A percentile compares a stretch with the other conserved stretches of the same genome.
Conservation (phyloP, 768 basidiomycete genomes). For the Psilocybe subaeruginosa region DNA sequence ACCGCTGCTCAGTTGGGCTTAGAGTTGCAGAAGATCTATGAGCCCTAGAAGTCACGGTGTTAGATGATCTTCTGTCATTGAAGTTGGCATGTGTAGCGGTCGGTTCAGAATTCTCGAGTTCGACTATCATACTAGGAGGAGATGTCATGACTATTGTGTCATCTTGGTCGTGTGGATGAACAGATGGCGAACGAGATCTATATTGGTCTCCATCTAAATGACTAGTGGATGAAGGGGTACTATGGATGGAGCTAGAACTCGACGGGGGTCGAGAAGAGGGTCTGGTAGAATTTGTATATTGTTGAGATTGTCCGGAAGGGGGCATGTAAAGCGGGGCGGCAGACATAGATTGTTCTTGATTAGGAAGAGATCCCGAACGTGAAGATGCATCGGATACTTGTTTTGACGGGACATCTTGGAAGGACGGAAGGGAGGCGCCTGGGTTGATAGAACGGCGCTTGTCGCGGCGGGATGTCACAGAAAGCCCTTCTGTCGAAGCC, state of each 20-base stretch:
- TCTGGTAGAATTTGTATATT: constrained; percentile 11
- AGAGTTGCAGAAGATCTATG: constrained; percentile 23
- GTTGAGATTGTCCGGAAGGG: constrained; percentile 12
- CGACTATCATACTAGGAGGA: constrained; percentile 23
- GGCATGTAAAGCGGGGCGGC: constrained; percentile 17
- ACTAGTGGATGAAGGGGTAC: constrained; percentile 25
- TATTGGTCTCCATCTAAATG: constrained; percentile 22
- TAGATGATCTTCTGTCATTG: not conserved
- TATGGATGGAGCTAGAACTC: constrained; percentile 29
- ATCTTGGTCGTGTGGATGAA: constrained; percentile 38
- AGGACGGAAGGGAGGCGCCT: constrained; percentile 38
- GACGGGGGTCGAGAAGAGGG: constrained; percentile 31
- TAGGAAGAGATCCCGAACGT: constrained; percentile 7
- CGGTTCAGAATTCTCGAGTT: constrained; percentile 15
- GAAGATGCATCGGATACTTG: constrained; percentile 26
- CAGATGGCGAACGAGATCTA: constrained; percentile 37
- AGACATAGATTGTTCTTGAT: constrained; percentile 15
- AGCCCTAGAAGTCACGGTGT: not conserved
- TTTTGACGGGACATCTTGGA: constrained; percentile 30
- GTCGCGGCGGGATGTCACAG: constrained; percentile 41
- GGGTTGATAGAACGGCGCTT: constrained; percentile 56
- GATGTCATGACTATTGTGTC: constrained; percentile 43
- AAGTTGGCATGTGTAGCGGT: not conserved
- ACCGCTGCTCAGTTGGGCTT: constrained; percentile 29
- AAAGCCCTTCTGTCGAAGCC: constrained; percentile 31